Evolutionary conservation across 257 asterid species (phyloP), one percentile per base, ranked within the genome.

Genomic region (Solanum infundibuliforme): DNA sequence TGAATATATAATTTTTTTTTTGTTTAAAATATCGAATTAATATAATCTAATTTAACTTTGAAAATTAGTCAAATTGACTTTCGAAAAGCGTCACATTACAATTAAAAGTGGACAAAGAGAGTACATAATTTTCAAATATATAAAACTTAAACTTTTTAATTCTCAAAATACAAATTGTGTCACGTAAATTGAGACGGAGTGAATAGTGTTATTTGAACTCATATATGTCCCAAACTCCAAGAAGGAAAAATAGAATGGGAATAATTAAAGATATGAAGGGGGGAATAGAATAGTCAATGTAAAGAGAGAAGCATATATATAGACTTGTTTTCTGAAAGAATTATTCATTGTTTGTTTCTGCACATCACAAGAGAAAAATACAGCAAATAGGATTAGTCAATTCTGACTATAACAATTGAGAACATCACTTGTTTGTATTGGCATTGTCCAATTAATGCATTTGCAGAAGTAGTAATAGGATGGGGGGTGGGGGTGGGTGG

Each of bases 401-500:
- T 86, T 86, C 88, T 41, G 68, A 92, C 93, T 93, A 94, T 91
- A 91, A 93, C 93, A 90, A 93, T 93, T 94, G 93, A 86, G 79
- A 86, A 25, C 8, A 75, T 27, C 65, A 79, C 89, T 91, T 77
- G 83, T 34, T 62, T 88, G 88, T 31, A 68, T 87, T 62, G 88
- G 55, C 88, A 86, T 39, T 71, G 88, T 86, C 88, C 48, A 41
- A 71, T 86, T 25, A 85, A 81, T 81, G 85, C 69, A 9, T 18
- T 46, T 46, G 29, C 88, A 46, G 81, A 23, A 35, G 25, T 38
- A 46, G 69, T 3, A 52, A 11, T 31, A 7, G 73, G 21, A 32
- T 9, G 46, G 32, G 72, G 52, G 76, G 1, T 62, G 11, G 20
- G 87, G 27, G 55, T 69, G 69, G 38, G 58, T 5, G 66, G 29